phyloP scores from a whole-genome alignment of 805 yeast species.

The Schizosaccharomyces cryophilus region DNA sequence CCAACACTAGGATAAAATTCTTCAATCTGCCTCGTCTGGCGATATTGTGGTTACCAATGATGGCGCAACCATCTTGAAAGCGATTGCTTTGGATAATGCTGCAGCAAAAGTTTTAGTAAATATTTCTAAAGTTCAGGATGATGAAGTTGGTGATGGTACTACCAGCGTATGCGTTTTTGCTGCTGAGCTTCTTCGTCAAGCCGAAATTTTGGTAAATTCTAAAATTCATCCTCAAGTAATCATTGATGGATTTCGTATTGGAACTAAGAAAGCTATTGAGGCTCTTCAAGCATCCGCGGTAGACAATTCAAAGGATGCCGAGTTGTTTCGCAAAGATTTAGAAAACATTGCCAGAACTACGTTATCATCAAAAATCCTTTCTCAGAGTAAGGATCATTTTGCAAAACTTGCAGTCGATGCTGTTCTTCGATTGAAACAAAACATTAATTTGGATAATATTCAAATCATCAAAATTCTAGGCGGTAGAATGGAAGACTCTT shows the following conservation, averaged over 20 bases:
- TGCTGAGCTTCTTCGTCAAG: slow-evolving; percentile 85
- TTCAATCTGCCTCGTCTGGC: slow-evolving; percentile 67
- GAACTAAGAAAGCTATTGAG: slow-evolving; percentile 54
- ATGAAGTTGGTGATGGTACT: slow-evolving; percentile 96
- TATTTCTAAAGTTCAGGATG: slow-evolving; percentile 86
- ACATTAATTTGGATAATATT: slow-evolving; percentile 72
- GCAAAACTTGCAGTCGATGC: slow-evolving; percentile 86
- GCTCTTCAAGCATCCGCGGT: slow-evolving; percentile 61
- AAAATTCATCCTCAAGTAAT: slow-evolving; percentile 95
- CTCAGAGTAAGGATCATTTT: slow-evolving; percentile 84
- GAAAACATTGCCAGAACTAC: slow-evolving; percentile 80
- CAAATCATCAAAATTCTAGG: slow-evolving; percentile 86
- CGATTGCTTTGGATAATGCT: slow-evolving; percentile 88
- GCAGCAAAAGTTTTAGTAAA: slow-evolving; percentile 93
- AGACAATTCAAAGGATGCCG: slow-evolving; percentile 37
- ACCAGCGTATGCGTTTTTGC: slow-evolving; percentile 86
- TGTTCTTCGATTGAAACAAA: slow-evolving; percentile 61
- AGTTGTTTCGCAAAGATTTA: slow-evolving; percentile 48
- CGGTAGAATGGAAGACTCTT: slow-evolving; percentile 75
- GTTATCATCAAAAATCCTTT: slow-evolving; percentile 68
- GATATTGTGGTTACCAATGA: slow-evolving; percentile 74
- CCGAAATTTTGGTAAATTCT: slow-evolving; percentile 73
- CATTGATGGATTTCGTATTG: slow-evolving; percentile 83
- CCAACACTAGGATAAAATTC: slow-evolving; percentile 35
- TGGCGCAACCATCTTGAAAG: slow-evolving; percentile 87